Evolutionary conservation across 2,329 filamentous ascomycete genomes (phyloP).

Genomic region (Penicillium expansum): DNA sequence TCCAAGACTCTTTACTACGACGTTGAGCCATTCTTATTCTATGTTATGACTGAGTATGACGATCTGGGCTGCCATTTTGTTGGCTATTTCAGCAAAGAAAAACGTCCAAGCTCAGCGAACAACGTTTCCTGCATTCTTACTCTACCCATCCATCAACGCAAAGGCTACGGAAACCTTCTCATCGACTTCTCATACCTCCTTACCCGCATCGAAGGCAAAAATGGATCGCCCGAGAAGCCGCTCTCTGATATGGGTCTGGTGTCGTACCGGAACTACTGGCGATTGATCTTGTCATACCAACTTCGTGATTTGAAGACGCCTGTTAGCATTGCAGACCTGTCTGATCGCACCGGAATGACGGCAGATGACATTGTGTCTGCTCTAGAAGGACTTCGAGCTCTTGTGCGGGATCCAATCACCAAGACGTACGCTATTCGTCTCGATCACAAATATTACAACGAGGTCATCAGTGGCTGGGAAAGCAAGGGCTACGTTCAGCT

Average conservation of each 20-base stretch:
- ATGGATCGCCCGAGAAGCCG: conserved; percentile 93
- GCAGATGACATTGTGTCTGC: conserved; percentile 94
- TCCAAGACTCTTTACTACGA: conserved; percentile 99
- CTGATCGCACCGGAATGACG: conserved; percentile 89
- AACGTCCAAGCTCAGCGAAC: conserved; percentile 88
- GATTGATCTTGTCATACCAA: conserved; percentile 80
- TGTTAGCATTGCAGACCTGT: conserved; percentile 56
- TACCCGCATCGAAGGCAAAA: conserved; percentile 88
- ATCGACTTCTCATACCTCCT: conserved; percentile 98
- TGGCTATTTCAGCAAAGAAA: conserved; percentile 99
- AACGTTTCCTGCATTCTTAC: conserved; percentile 98
- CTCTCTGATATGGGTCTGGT: conserved; percentile 97
- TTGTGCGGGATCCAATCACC: conserved; percentile 85
- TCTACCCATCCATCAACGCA: conserved; percentile 91
- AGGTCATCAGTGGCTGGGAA: conserved; percentile 88
- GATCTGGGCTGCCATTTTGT: conserved; percentile 91
- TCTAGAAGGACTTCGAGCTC: conserved; percentile 80
- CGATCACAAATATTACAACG: conserved; percentile 78
- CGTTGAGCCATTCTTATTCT: conserved; percentile 98
- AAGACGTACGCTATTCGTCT: conserved; percentile 86
- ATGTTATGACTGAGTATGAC: conserved; percentile 89
- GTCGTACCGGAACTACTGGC: conserved; percentile 97
- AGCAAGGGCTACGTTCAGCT: conserved; percentile 83
- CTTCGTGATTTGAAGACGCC: conserved; percentile 63
- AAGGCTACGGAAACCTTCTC: conserved; percentile 92